These are phyloP conservation scores for Kwoniella newhampshirensis DNA, from an alignment of 768 basidiomycete genomes.

Conservation along the genomic window DNA sequence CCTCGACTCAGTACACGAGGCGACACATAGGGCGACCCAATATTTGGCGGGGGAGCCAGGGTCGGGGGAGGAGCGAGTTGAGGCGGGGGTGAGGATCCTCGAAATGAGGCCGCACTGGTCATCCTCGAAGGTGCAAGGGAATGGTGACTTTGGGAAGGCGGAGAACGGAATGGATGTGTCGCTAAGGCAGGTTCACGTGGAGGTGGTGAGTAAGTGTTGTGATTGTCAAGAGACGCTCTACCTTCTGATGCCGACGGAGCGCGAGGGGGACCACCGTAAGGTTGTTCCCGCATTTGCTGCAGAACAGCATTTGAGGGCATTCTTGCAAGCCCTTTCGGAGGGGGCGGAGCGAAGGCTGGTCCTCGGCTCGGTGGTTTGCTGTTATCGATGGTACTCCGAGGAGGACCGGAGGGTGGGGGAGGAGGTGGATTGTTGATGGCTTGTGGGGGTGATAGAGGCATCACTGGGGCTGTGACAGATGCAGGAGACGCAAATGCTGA, in stretches of 20 bases:
- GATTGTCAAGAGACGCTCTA: background rate
- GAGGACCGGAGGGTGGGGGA: conserved; percentile 30
- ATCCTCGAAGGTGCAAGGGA: conserved; percentile 8
- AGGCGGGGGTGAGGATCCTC: background rate
- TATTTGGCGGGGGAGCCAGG: conserved; percentile 12
- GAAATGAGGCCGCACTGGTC: conserved; percentile 7
- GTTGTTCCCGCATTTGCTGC: background rate
- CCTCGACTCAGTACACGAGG: conserved; percentile 16
- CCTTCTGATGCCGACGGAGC: conserved; percentile 6
- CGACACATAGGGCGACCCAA: conserved; percentile 8
- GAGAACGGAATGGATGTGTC: conserved; percentile 7
- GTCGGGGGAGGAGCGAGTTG: background rate
- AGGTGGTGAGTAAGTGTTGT: background rate
- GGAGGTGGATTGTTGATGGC: conserved; percentile 16
- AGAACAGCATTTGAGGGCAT: background rate
- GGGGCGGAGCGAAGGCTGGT: conserved; percentile 11
- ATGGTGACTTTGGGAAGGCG: background rate
- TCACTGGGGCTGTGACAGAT: background rate
- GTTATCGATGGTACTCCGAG: conserved; percentile 14
- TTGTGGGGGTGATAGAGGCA: conserved; percentile 19
- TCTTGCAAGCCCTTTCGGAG: background rate
- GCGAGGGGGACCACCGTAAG: conserved; percentile 10
- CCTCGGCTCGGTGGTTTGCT: conserved; percentile 10
- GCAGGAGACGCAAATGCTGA: conserved; percentile 16
- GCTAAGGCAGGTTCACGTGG: conserved; percentile 1